Evolutionary conservation across 305 asterid species (phyloP).

Genomic region (Ajuga reptans): DNA sequence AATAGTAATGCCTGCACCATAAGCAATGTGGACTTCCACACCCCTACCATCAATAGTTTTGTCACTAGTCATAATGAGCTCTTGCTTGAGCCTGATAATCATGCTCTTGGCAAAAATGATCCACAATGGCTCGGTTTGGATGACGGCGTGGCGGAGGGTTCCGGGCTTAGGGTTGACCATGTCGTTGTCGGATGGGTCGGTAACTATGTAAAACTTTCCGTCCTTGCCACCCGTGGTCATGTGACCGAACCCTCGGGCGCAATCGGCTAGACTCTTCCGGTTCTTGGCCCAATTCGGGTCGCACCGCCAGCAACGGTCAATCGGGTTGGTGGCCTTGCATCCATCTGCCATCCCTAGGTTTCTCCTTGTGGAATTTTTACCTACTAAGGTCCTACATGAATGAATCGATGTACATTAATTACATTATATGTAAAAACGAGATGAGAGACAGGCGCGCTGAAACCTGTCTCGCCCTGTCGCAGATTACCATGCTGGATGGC

Average conservation of each 20-base stretch:
- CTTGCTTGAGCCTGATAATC: conserved; percentile 43
- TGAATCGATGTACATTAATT: not conserved
- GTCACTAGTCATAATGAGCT: conserved; percentile 36
- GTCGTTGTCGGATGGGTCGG: conserved; percentile 39
- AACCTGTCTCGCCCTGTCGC: no score
- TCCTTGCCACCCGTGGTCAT: conserved; percentile 45
- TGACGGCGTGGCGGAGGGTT: conserved; percentile 62
- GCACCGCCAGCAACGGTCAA: conserved; percentile 73
- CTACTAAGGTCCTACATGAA: conserved; percentile 23
- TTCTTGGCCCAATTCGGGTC: conserved; percentile 44
- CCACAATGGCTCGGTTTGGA: conserved; percentile 59
- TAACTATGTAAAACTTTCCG: conserved; percentile 36
- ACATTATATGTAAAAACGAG: no score
- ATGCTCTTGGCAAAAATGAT: conserved; percentile 45
- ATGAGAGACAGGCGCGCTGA: no score
- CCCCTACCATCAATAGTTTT: conserved; percentile 57
- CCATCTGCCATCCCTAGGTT: conserved; percentile 21
- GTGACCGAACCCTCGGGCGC: conserved; percentile 52
- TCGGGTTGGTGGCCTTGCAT: conserved; percentile 60
- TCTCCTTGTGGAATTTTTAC: conserved; percentile 37
- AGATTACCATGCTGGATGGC: no score
- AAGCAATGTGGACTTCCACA: conserved; percentile 36
- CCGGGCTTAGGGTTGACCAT: conserved; percentile 45
- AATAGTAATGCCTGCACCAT: conserved; percentile 52
- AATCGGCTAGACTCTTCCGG: conserved; percentile 45